These are phyloP conservation scores for Camellia granthamiana DNA, from an alignment of 148 eudicot genomes.

Conservation along the genomic window DNA sequence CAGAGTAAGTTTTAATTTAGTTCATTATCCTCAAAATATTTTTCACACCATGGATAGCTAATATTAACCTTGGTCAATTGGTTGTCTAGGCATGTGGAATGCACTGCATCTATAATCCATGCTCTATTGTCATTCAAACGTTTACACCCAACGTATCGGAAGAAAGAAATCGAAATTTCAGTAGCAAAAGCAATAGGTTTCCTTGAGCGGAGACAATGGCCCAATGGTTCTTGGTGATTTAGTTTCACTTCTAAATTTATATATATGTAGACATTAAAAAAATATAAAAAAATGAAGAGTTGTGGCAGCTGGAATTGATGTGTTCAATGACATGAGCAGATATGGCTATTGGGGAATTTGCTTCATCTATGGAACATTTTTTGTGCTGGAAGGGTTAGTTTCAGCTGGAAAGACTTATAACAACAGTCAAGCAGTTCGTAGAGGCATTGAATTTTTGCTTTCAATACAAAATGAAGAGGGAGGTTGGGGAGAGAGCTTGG, in stretches of 20 bases:
- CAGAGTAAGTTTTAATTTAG: constrained; percentile 4
- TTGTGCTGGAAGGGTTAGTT: constrained; percentile 2
- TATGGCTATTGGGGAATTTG: constrained; percentile 20
- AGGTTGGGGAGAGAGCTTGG: constrained; percentile 16
- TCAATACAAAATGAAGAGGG: constrained; percentile 17
- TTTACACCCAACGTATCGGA: not conserved
- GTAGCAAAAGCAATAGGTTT: not conserved
- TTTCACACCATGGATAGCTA: not conserved
- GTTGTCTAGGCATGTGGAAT: constrained; percentile 7
- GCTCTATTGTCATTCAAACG: not conserved
- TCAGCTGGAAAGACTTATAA: not conserved
- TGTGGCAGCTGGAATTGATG: not conserved
- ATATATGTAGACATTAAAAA: no score
- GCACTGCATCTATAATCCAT: constrained; percentile 7
- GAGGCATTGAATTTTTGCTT: constrained; percentile 5
- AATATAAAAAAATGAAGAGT: no score
- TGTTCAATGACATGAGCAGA: not conserved
- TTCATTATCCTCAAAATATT: not conserved
- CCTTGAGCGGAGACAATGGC: not conserved
- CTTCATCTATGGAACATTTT: constrained; percentile 17
- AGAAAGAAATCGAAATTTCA: constrained; percentile 2
- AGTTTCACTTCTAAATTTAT: not conserved
- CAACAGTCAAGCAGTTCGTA: constrained; percentile 4
- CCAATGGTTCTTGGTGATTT: constrained; percentile 11
- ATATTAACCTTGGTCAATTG: not conserved